Percentiles rank a stretch among this genome's conserved stretches.
Evolutionary conservation across 345 rosid genomes (phyloP).

Genomic region (Citrus sp.): DNA sequence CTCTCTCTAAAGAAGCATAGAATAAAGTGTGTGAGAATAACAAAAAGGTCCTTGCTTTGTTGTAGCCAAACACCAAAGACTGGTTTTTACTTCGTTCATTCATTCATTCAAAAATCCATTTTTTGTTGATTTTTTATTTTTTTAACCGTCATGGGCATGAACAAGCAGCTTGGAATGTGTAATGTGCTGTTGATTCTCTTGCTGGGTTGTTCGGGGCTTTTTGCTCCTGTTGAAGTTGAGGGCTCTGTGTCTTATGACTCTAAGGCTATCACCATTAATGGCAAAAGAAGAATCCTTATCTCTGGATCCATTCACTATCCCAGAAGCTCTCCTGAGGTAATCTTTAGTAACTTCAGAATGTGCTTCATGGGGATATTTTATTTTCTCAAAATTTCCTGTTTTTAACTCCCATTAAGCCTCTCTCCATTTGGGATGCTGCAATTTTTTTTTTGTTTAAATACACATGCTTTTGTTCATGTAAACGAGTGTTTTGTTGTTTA

Average conservation of each 20-base stretch:
- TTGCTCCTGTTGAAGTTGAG: slow-evolving; percentile 35
- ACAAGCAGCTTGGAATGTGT: slow-evolving; percentile 40
- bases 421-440: slow-evolving; percentile 17
- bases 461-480: not conserved
- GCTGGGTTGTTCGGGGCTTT: slow-evolving; percentile 24
- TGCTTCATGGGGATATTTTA: slow-evolving; percentile 12
- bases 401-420: not conserved
- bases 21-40: slow-evolving; percentile 38
- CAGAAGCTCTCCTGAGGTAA: slow-evolving; percentile 96
- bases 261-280: slow-evolving; percentile 78
- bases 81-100: slow-evolving; percentile 3
- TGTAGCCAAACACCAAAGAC: not conserved
- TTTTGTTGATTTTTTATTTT: not conserved
- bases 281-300: slow-evolving; percentile 84
- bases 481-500: not conserved
- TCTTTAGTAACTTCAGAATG: slow-evolving; percentile 18
- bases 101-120: not conserved
- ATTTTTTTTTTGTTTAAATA: not conserved
- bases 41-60: slow-evolving; percentile 35
- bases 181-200: slow-evolving; percentile 38
- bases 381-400: slow-evolving; percentile 12
- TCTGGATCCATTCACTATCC: slow-evolving; percentile 99
- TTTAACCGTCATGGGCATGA: slow-evolving; percentile 30
- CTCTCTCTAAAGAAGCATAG: slow-evolving; percentile 29
- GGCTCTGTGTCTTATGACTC: slow-evolving; percentile 86